Evolutionary conservation across 371 early-diverging fungal genomes (phyloP).

Genomic region (Apophysomyces sp.): DNA sequence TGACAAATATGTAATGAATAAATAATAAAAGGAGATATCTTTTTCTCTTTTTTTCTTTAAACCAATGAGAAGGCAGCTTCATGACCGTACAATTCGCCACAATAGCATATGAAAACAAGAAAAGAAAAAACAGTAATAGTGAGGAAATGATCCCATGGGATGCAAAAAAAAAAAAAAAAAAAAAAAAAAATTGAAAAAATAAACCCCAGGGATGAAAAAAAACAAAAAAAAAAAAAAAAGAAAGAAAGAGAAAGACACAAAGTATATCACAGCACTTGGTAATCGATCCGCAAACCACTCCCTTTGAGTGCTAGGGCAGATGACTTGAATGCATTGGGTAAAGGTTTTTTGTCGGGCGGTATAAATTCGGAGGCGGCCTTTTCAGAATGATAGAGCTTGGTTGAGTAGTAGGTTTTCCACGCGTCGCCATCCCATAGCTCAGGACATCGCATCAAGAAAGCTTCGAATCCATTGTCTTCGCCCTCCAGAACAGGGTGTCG

Average conservation of each 20-base stretch:
- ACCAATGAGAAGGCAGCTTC: too few relatives aligned
- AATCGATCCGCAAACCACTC: slow-evolving; percentile 35
- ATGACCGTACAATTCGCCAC: too few relatives aligned
- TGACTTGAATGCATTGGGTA: slow-evolving; percentile 44
- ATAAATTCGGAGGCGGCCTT: slow-evolving; percentile 27
- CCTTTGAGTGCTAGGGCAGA: slow-evolving; percentile 39
- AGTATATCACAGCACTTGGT: slow-evolving; percentile 26
- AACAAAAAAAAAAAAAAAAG: neutral
- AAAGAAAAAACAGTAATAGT: too few relatives aligned
- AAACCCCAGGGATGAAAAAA: neutral
- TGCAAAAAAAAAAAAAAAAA: neutral
- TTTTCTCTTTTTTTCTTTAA: too few relatives aligned
- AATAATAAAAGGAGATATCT: too few relatives aligned
- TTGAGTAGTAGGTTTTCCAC: slow-evolving; percentile 33
- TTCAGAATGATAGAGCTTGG: slow-evolving; percentile 30
- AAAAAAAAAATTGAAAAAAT: too few relatives aligned
- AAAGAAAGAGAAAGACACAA: neutral
- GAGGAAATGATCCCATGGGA: too few relatives aligned
- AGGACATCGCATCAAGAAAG: slow-evolving; percentile 23
- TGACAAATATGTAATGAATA: too few relatives aligned
- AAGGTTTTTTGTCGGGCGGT: slow-evolving; percentile 36
- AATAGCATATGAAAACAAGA: too few relatives aligned
- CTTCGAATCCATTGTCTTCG: slow-evolving; percentile 24
- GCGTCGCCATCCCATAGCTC: slow-evolving; percentile 24
- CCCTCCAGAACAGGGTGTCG: slow-evolving; percentile 33